Percentiles rank a stretch among this genome's conserved stretches.
phyloP scores from a whole-genome alignment of 257 asterid genomes.

The Petunia axillaris region DNA sequence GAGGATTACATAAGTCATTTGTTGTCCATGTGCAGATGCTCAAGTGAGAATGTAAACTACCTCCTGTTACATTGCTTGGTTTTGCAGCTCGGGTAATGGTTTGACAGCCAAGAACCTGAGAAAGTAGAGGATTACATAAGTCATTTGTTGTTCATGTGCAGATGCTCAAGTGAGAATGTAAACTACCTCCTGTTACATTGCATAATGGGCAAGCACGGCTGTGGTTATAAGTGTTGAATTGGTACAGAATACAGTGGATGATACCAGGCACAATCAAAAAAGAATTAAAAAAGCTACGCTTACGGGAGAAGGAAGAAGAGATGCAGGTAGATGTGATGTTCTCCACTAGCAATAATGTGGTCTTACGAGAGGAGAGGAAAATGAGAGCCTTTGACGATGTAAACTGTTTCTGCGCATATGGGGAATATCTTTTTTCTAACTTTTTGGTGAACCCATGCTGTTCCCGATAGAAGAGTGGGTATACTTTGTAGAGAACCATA shows the following conservation, averaged over 20 bases:
- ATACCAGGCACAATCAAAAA: neutral
- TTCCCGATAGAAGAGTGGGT: neutral
- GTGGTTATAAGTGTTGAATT: neutral
- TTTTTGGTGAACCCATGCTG: neutral
- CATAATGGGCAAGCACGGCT: constrained; percentile 5
- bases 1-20: neutral
- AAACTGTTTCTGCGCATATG: no score
- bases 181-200: constrained; percentile 15
- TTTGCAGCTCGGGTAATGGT: neutral
- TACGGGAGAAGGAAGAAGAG: neutral
- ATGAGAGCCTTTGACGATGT: no score
- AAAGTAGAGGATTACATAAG: neutral
- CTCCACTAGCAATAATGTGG: no score
- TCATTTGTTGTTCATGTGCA: neutral
- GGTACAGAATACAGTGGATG: neutral
- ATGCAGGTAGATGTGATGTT: neutral
- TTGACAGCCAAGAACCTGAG: neutral
- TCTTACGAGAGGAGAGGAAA: no score
- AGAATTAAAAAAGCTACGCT: neutral
- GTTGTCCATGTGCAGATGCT: no score
- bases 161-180: constrained; percentile 11
- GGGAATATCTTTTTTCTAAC: neutral
- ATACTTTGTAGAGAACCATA: neutral
- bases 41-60: no score
- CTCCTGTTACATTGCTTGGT: neutral